Base-by-base conservation (phyloP, 192 early-diverging fungal genomes). In the Backusella morwellensis region DNA sequence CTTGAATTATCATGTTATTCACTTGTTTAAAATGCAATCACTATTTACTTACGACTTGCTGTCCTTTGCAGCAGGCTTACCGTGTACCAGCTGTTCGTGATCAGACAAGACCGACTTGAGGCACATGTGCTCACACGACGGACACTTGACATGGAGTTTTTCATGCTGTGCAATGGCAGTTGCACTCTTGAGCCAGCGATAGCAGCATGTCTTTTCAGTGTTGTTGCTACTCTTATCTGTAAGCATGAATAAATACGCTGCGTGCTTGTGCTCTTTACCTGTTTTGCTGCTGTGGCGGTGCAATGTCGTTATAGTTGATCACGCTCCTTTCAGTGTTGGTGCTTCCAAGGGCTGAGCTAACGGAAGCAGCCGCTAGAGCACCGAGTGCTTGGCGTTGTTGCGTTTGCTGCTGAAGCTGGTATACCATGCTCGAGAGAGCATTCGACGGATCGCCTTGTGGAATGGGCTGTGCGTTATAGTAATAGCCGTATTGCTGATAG, bases 121-220 rank as follows among this genome's bases (percentile, higher is more conserved):
- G 29, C 66, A 75, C 32, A 52, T 52, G 52, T 66, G 68, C 19
- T 69, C 54, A 35, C 75, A 81, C 23, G 19, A 35, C 35, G 75
- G 66, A 35, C 80, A 81, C 21, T 81, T 38, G 29, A 81, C 35
- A 63, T 81, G 80, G 41, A 68, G 56, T 7, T 69, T 77, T 23
- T 68, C 59, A 67, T 79, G 77, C 21, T 79, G 77, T 19, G 56
- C 40, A 21, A 68, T 35, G 0, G 77, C 77, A 19, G 44, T 67
- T 26, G 19, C 44, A 44, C 54, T 63, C 47, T 79, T 79, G 7
- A 74, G 74, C 63, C 26, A 69, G 0, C 73, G 63, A n/a, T 23
- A 17, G 35, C 77, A 79, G 52, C 77, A 79, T 19, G 40, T 11
- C 19, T 47, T 56, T 50, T 34, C 35, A 21, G 19, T 36, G 68